Base-by-base conservation (phyloP, 148 eudicot genomes). In the Rhododendron ovatum region DNA sequence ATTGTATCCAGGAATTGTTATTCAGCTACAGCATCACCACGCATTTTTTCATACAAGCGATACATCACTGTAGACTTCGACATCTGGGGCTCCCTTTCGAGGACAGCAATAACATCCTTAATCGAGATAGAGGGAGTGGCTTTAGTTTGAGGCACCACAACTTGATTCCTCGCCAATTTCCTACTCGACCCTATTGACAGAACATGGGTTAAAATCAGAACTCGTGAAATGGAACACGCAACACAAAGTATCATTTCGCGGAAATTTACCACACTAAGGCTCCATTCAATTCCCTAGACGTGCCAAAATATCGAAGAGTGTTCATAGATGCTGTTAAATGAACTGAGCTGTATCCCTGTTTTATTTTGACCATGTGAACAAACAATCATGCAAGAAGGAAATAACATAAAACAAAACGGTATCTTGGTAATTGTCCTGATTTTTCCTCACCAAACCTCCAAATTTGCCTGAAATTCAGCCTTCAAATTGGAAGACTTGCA, bases 71-170 rank as follows among this genome's bases (percentile, higher is more conserved):
- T 86, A 17, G 98, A 91, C 79, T 91, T 96, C 0, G 96, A 88
- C 91, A 93, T 96, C 87, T 95, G 98, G 57, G 98, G 95, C 87
- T 96, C 99, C 84, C 95, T 94, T 89, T 95, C 98, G 51, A 96
- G 93, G 79, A 91, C 94, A 45, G 94, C 88, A 86, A 96, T 89
- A 83, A 96, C 95, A 86, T 96, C 99, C 91, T 94, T 95, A 47
- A 93, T 87, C 0, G 98, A 90, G 57, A 96, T 92, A 75, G 81
- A 86, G 26, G 89, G 98, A 9, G 93, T 81, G 11, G 87, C 84
- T 79, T 87, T 89, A 37, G 88, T 80, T 84, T 88, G 93, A 20
- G 83, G 90, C 69, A 71, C 59, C 3, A 22, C 75, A 7, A 53
- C 89, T 84, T 91, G 95, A 89, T 81, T 89, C 92, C 90, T 92